Conservation (phyloP, 1,139 yeast species). For the Geotrichum klebahnii region DNA sequence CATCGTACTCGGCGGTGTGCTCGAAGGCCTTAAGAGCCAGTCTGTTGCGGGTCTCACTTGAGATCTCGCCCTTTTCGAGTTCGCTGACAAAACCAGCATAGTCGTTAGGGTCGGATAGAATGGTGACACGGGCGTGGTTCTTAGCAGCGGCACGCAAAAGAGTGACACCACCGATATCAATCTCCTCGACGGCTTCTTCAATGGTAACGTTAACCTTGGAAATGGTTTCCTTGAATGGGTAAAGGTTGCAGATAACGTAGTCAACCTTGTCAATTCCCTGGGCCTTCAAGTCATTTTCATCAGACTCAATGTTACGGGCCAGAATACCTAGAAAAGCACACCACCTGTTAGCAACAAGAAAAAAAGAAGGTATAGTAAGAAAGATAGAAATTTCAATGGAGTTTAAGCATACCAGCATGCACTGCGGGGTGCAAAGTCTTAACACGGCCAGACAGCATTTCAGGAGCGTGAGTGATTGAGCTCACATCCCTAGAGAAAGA, state of each 20-base stretch:
- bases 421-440: constrained; percentile 98
- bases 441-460: constrained; percentile 97
- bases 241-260: constrained; percentile 92
- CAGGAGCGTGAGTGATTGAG: constrained; percentile 94
- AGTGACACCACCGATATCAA: constrained; percentile 98
- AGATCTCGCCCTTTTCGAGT: constrained; percentile 59
- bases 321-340: constrained; percentile 49
- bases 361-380: too few relatives aligned
- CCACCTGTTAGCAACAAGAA: too few relatives aligned
- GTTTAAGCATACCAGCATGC: constrained; percentile 77
- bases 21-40: constrained; percentile 95
- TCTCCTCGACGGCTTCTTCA: constrained; percentile 96
- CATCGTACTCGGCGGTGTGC: constrained; percentile 96
- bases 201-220: constrained; percentile 93
- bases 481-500: constrained; percentile 58
- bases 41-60: constrained; percentile 69
- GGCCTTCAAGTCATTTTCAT: constrained; percentile 77
- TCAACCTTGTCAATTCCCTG: constrained; percentile 95
- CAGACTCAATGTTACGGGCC: constrained; percentile 87
- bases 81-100: constrained; percentile 83
- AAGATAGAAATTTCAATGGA: too few relatives aligned
- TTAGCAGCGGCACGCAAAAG: constrained; percentile 96
- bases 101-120: constrained; percentile 89
- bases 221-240: constrained; percentile 96
- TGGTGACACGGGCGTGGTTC: constrained; percentile 93